phyloP scores from a whole-genome alignment of 2,329 filamentous ascomycete species.

The Cephalotrichum gorgonifer region DNA sequence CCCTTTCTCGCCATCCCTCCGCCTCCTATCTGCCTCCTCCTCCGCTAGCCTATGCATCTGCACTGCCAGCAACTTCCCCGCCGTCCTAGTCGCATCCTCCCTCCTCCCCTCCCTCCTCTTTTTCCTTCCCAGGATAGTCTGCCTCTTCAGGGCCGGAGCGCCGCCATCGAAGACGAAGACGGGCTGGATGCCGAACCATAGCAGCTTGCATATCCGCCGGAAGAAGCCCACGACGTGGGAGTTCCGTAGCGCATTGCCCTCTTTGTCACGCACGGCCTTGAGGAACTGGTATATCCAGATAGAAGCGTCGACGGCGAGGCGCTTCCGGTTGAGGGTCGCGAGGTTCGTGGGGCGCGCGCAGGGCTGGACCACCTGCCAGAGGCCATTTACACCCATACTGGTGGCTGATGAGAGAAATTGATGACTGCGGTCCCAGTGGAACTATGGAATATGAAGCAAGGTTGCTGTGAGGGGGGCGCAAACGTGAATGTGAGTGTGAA shows the following conservation, averaged over 20 bases:
- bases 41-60: slow-evolving; percentile 90
- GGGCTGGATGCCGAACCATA: slow-evolving; percentile 92
- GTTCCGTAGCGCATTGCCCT: slow-evolving; percentile 92
- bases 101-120: slow-evolving; percentile 73
- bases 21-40: slow-evolving; percentile 65
- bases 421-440: not conserved
- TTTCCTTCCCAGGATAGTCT: slow-evolving; percentile 75
- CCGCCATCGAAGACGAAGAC: slow-evolving; percentile 98
- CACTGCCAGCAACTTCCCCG: slow-evolving; percentile 80
- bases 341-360: slow-evolving; percentile 94
- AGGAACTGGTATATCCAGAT: slow-evolving; percentile 99
- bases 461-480: not conserved
- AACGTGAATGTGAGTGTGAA: not conserved
- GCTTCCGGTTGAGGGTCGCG: slow-evolving; percentile 90
- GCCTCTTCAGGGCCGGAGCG: slow-evolving; percentile 79
- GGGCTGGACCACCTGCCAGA: slow-evolving; percentile 93
- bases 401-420: not conserved
- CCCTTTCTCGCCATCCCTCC: slow-evolving; percentile 25
- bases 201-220: slow-evolving; percentile 90
- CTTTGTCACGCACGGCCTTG: slow-evolving; percentile 96
- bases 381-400: slow-evolving; percentile 92
- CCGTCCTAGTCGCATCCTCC: slow-evolving; percentile 87
- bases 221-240: slow-evolving; percentile 97
- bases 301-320: slow-evolving; percentile 91
- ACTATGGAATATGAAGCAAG: not conserved